phyloP scores from a whole-genome alignment of 2,329 filamentous ascomycete species.

The Ophiocordyceps camponoti-saundersi region DNA sequence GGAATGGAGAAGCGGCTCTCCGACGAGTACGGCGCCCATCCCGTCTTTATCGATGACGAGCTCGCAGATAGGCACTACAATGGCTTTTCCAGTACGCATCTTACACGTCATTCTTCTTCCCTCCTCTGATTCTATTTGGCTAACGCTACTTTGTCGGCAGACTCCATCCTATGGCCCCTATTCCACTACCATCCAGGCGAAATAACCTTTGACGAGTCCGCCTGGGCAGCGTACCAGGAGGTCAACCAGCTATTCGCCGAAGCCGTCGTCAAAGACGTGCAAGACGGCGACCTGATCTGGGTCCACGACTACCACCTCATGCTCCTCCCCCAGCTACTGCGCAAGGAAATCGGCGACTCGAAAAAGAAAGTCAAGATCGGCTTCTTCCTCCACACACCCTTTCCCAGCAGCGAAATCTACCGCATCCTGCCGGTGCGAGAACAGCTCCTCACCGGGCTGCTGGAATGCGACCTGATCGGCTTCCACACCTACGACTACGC shows the following conservation, averaged over 20 bases:
- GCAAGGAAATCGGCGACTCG: constrained; percentile 64
- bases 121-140: not conserved
- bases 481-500: constrained; percentile 99
- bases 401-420: constrained; percentile 94
- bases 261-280: constrained; percentile 69
- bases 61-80: constrained; percentile 94
- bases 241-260: constrained; percentile 88
- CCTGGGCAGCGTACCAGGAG: constrained; percentile 84
- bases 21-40: constrained; percentile 76
- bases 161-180: constrained; percentile 95
- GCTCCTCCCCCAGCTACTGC: constrained; percentile 88
- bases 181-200: constrained; percentile 98
- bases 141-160: constrained; percentile 21
- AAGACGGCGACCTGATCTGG: constrained; percentile 92
- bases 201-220: constrained; percentile 91
- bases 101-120: too few relatives aligned
- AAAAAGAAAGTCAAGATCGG: constrained; percentile 94
- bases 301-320: constrained; percentile 98
- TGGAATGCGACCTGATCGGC: constrained; percentile 88
- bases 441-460: constrained; percentile 67
- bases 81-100: constrained; percentile 71
- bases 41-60: constrained; percentile 86
- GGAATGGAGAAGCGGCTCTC: constrained; percentile 62
- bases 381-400: constrained; percentile 95
- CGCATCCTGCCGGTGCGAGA: constrained; percentile 86